Base-by-base conservation (phyloP, 768 basidiomycete species). In the Suillus sp. region DNA sequence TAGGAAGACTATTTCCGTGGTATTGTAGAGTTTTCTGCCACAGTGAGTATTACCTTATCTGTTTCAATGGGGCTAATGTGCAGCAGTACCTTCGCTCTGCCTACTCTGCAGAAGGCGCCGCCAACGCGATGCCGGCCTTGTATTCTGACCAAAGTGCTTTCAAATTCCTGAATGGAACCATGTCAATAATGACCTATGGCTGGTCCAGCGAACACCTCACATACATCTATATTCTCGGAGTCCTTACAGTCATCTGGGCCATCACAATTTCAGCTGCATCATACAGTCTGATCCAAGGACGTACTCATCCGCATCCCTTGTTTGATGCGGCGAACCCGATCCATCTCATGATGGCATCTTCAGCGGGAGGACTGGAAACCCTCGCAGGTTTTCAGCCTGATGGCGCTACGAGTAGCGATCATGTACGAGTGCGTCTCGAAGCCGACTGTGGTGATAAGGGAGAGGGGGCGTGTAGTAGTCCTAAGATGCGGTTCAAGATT, bases 31-130 rank as follows among this genome's bases (percentile, higher is more conserved):
- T 62, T 62, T 42, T 53, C 61, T 62, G 61, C 51, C 7, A 62
- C 61, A 20, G 61, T 62, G 20, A 62, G 50, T 27, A 4, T 47
- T 14, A 47, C 22, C 22, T 47, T 7, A 6, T 4, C 13, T 22
- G 5, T 7, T 20, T 42, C 18, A 42, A 42, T 3, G 18, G 22
- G 22, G 47, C 13, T 47, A 2, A 47, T 18, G 42, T 25, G 2
- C 25, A 30, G 61, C n/a, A 62, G 61, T 62, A 54, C 38, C 61
- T 62, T 53, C 61, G 61, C 22, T 62, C 61, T 27, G 61, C 50
- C 16, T 62, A 53, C 22, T 55, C 51, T n/a, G 61, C 61, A 11
- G 25, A 55, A 37, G 61, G 51, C 9, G 35, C 48, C 7, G 42
- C 42, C 50, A 55, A 32, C 25, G 32, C 38, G 14, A 40, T 37